Evolutionary conservation across 2,329 filamentous ascomycete genomes (phyloP).

Genomic region (Huntiella omanensis): DNA sequence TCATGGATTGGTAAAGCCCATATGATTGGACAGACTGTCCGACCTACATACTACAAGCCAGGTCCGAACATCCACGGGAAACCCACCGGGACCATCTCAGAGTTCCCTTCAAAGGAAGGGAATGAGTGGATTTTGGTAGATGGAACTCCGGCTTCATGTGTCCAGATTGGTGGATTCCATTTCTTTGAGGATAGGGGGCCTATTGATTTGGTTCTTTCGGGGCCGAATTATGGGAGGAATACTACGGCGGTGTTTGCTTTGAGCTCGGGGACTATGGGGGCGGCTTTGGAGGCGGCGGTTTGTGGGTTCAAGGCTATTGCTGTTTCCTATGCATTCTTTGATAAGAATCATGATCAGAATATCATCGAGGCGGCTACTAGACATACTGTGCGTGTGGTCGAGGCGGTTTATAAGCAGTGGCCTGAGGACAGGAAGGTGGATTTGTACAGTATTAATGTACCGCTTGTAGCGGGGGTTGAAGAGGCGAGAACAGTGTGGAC

Average conservation of each 20-base stretch:
- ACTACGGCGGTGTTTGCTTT: slow-evolving; percentile 63
- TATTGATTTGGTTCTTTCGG: slow-evolving; percentile 59
- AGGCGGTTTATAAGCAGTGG: slow-evolving; percentile 63
- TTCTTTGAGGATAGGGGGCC: slow-evolving; percentile 55
- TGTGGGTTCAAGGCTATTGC: slow-evolving; percentile 58
- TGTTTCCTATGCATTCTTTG: slow-evolving; percentile 78
- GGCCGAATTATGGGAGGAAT: slow-evolving; percentile 71
- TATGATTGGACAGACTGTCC: slow-evolving; percentile 75
- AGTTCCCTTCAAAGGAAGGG: slow-evolving; percentile 28
- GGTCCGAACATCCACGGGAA: slow-evolving; percentile 23
- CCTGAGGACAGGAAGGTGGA: slow-evolving; percentile 46
- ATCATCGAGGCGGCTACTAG: slow-evolving; percentile 62
- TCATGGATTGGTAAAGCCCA: slow-evolving; percentile 99
- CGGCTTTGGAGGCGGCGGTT: slow-evolving; percentile 57
- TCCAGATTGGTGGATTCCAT: slow-evolving; percentile 67
- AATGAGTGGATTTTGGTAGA: slow-evolving; percentile 72
- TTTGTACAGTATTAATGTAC: slow-evolving; percentile 84
- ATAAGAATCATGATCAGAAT: slow-evolving; percentile 60
- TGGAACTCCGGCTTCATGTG: slow-evolving; percentile 62
- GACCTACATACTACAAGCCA: slow-evolving; percentile 64
- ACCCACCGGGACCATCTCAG: slow-evolving; percentile 46
- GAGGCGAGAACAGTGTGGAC: slow-evolving; percentile 61
- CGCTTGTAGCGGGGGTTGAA: slow-evolving; percentile 59
- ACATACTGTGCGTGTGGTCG: slow-evolving; percentile 58
- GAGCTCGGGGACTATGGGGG: slow-evolving; percentile 60